Conservation (phyloP, 2,329 filamentous ascomycete genomes). For the Neonectria hederae region DNA sequence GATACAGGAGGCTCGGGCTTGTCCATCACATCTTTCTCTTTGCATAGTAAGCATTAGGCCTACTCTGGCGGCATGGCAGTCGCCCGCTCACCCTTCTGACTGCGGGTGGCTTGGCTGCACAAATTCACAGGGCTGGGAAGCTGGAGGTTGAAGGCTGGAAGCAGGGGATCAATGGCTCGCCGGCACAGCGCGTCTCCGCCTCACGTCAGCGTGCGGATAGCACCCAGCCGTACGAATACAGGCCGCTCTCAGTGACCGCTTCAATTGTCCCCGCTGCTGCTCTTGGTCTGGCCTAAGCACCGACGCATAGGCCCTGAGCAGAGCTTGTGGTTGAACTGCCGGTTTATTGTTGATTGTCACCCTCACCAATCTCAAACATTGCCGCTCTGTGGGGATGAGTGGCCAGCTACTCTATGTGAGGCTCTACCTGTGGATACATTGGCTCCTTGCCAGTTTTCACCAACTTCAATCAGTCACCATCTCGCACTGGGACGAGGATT, state of each 20-base stretch:
- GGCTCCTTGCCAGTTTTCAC: not conserved
- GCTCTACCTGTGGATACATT: slow-evolving; percentile 11
- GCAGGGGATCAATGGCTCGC: not conserved
- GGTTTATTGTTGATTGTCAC: not conserved
- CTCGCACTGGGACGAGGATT: slow-evolving; percentile 1
- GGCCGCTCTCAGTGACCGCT: not conserved
- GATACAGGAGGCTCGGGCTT: slow-evolving; percentile 8
- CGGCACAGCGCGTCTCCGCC: slow-evolving; percentile 24
- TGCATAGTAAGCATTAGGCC: slow-evolving; percentile 21
- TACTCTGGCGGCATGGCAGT: slow-evolving; percentile 9
- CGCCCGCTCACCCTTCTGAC: slow-evolving; percentile 8
- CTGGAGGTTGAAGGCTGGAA: not conserved
- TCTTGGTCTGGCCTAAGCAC: too few relatives aligned
- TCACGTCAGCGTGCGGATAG: slow-evolving; percentile 21
- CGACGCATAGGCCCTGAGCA: too few relatives aligned
- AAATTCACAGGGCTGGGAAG: slow-evolving; percentile 16
- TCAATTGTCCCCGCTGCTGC: not conserved
- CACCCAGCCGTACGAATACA: not conserved
- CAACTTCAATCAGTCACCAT: not conserved
- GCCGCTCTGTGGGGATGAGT: not conserved
- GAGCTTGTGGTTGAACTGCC: not conserved
- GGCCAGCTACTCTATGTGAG: not conserved
- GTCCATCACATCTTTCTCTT: not conserved
- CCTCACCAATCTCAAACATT: not conserved
- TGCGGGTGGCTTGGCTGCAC: slow-evolving; percentile 17